phyloP scores from a whole-genome alignment of 257 asterid species.

The Mitragyna speciosa region DNA sequence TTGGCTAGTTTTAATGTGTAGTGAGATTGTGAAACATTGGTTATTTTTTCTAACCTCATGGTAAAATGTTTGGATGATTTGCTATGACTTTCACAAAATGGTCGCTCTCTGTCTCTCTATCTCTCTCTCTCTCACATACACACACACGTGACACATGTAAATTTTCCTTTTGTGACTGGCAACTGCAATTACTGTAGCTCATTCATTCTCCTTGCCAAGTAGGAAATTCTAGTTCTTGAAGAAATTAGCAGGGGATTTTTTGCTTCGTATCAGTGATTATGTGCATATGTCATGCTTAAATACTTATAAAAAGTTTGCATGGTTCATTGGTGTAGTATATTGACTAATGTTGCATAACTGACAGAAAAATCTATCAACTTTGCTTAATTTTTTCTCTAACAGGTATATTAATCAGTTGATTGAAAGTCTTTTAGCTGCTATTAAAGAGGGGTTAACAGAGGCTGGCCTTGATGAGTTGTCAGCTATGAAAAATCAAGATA shows the following conservation, averaged over 20 bases:
- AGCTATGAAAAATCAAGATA: slow-evolving; percentile 37
- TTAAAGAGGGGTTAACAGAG: slow-evolving; percentile 51
- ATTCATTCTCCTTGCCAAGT: neutral
- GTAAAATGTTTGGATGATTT: neutral
- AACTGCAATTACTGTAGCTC: slow-evolving; percentile 5
- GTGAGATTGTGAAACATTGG: neutral
- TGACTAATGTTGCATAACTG: slow-evolving; percentile 12
- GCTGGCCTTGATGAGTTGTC: slow-evolving; percentile 40
- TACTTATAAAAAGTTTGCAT: neutral
- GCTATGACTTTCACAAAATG: neutral
- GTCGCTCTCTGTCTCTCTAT: neutral
- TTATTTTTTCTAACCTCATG: neutral
- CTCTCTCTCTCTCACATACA: neutral
- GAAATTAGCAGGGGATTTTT: neutral
- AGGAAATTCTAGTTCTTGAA: neutral
- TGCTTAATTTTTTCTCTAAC: slow-evolving; percentile 9
- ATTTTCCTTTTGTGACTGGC: neutral
- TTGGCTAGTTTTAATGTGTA: neutral
- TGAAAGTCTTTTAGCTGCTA: slow-evolving; percentile 69
- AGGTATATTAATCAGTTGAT: slow-evolving; percentile 95
- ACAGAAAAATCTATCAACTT: slow-evolving; percentile 20
- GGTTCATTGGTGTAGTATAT: slow-evolving; percentile 7
- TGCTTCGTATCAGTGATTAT: neutral
- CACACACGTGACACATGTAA: too few species aligned
- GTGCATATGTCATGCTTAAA: neutral